Base-by-base conservation (phyloP, 2,329 filamentous ascomycete genomes). In the Penicillium decumbens region DNA sequence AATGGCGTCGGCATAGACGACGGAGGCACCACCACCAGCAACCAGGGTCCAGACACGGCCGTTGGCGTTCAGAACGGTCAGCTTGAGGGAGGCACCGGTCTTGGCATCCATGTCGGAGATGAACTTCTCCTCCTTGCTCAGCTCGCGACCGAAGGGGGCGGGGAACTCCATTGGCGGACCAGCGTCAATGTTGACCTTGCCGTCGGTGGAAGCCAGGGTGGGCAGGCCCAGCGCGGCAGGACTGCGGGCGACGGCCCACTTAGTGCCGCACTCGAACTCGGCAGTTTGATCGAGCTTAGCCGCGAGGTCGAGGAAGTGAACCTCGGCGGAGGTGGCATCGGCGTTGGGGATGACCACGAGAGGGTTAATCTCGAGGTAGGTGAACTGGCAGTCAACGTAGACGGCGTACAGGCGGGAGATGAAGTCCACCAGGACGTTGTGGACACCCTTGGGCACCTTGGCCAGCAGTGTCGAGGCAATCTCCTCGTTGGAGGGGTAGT, bases 361-460 rank as follows among this genome's bases (percentile, higher is more conserved):
- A 63, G 93, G 93, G 84, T 98, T 98, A 81, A 98, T 98, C 78
- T 98, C 93, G 65, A 98, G 89, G 80, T 98, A 98, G 69, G 93
- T 97, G 83, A 98, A 98, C 77, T 98, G 93, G 84, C 89, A 95
- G 81, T 98, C 93, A 59, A 97, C 93, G 70, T 97, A 98, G 77
- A 98, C 93, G 65, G 92, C 93, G 72, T 98, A 98, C 61, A 98
- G 82, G 66, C 93, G 86, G 68, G 89, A 89, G 79, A 98, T 98
- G 82, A 98, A 98, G 82, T 98, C 93, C 57, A 98, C 88, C 53
- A 98, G 84, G 68, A 98, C 93, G 69, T 95, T 96, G 83, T 98
- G 93, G 45, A 98, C 81, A 72, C 92, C 92, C 77, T 89, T 78
- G 66, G 93, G 93, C 41, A 98, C 90, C 75, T 98, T 93, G 76